Evolutionary conservation across 2,329 filamentous ascomycete genomes (phyloP).

Genomic region (Fusarium zealandicum): DNA sequence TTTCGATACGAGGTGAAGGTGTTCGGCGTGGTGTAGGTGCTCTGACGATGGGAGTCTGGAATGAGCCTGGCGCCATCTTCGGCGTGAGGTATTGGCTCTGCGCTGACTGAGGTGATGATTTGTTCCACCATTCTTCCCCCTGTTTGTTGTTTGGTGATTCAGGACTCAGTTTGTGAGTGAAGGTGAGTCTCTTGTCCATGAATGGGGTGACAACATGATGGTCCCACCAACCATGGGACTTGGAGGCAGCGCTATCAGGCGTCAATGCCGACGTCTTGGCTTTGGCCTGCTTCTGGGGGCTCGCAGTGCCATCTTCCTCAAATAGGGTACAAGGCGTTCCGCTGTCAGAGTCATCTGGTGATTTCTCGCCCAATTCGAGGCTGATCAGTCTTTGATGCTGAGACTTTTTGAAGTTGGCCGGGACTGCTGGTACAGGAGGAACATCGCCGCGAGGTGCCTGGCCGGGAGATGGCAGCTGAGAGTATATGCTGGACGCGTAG

Average conservation of each 20-base stretch:
- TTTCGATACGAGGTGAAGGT: slow-evolving; percentile 41
- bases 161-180: slow-evolving; percentile 47
- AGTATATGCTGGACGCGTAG: slow-evolving; percentile 67
- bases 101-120: slow-evolving; percentile 19
- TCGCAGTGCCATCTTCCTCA: slow-evolving; percentile 68
- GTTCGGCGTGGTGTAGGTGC: slow-evolving; percentile 48
- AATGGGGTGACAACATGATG: slow-evolving; percentile 78
- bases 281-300: slow-evolving; percentile 50
- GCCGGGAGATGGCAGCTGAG: slow-evolving; percentile 56
- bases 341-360: slow-evolving; percentile 57
- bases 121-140: slow-evolving; percentile 51
- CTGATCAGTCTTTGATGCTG: slow-evolving; percentile 48
- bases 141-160: slow-evolving; percentile 43
- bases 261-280: slow-evolving; percentile 49
- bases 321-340: slow-evolving; percentile 71
- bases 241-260: slow-evolving; percentile 60
- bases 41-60: slow-evolving; percentile 47
- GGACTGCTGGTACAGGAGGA: slow-evolving; percentile 68
- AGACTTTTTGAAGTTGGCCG: slow-evolving; percentile 50
- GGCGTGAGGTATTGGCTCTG: slow-evolving; percentile 28
- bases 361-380: slow-evolving; percentile 41
- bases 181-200: slow-evolving; percentile 53
- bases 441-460: slow-evolving; percentile 46
- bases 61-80: slow-evolving; percentile 21
- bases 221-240: slow-evolving; percentile 79